Percentiles rank a stretch among this genome's conserved stretches.
Evolutionary conservation across 352 stramenopile genomes (phyloP).

Genomic region (Phytophthora macrochlamydospora): DNA sequence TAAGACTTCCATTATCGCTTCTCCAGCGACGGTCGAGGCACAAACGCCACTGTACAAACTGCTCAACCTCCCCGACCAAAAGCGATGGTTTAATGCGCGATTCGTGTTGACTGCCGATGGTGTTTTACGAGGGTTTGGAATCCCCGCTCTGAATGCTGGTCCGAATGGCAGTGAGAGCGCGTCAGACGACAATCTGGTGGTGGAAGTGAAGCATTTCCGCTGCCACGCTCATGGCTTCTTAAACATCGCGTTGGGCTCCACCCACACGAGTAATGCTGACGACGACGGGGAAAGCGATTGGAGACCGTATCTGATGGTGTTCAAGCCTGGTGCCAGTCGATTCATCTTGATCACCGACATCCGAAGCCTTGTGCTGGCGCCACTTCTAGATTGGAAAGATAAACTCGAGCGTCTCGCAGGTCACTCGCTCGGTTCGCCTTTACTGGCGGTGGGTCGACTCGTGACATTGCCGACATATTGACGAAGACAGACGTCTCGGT

Average conservation of each 20-base stretch:
- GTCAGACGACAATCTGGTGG: slow-evolving; percentile 34
- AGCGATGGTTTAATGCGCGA: slow-evolving; percentile 49
- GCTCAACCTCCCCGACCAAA: slow-evolving; percentile 58
- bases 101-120: slow-evolving; percentile 59
- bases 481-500: slow-evolving; percentile 11
- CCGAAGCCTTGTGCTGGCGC: slow-evolving; percentile 41
- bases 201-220: slow-evolving; percentile 57
- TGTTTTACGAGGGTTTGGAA: slow-evolving; percentile 38
- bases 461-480: slow-evolving; percentile 31
- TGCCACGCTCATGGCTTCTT: slow-evolving; percentile 49
- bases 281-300: slow-evolving; percentile 23
- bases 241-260: slow-evolving; percentile 18
- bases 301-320: slow-evolving; percentile 66
- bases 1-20: slow-evolving; percentile 3
- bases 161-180: slow-evolving; percentile 13
- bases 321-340: slow-evolving; percentile 46
- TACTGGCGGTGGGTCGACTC: slow-evolving; percentile 10
- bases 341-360: slow-evolving; percentile 61
- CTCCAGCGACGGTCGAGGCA: slow-evolving; percentile 1
- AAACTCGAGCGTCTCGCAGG: slow-evolving; percentile 51
- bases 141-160: not conserved
- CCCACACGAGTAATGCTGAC: slow-evolving; percentile 1
- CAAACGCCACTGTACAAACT: slow-evolving; percentile 50
- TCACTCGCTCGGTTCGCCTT: slow-evolving; percentile 1
- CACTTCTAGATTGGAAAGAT: slow-evolving; percentile 60